A percentile compares a stretch with the other conserved stretches of the same genome.
These are phyloP conservation scores for Inonotus hispidus DNA, from an alignment of 1,284 basidiomycete genomes.

Conservation along the genomic window DNA sequence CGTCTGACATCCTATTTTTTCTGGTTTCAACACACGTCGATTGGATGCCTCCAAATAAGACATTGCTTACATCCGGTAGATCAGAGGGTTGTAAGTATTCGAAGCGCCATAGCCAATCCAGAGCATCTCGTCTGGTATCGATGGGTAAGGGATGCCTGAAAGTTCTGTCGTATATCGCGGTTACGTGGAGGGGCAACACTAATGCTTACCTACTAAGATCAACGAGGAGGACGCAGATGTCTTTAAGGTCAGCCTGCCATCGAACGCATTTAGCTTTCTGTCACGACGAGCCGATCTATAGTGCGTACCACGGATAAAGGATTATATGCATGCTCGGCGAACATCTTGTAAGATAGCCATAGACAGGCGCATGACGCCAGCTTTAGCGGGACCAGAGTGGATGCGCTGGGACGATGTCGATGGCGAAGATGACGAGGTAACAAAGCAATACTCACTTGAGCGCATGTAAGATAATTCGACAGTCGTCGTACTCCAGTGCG, in stretches of 20 bases:
- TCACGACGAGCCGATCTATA: not conserved
- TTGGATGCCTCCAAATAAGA: not conserved
- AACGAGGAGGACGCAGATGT: not conserved
- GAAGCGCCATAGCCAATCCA: conserved; percentile 12
- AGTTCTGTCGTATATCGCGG: not conserved
- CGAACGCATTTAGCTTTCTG: not conserved
- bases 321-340: not conserved
- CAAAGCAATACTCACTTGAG: not conserved
- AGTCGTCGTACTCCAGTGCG: conserved; percentile 11
- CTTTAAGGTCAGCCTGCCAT: conserved; percentile 1
- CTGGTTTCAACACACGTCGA: not conserved
- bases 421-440: not conserved
- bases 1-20: not conserved
- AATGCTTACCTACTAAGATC: conserved; percentile 7
- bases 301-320: conserved; percentile 6
- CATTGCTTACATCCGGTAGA: conserved; percentile 2
- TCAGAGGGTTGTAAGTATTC: conserved; percentile 1
- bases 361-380: conserved; percentile 9
- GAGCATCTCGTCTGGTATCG: not conserved
- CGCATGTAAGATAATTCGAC: conserved; percentile 4
- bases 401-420: not conserved
- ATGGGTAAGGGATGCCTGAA: conserved; percentile 4
- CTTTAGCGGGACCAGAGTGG: conserved; percentile 9
- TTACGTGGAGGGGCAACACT: not conserved
- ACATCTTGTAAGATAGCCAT: conserved; percentile 4